Conservation (phyloP, 2,329 filamentous ascomycete species). For the Talaromyces funiculosus region DNA sequence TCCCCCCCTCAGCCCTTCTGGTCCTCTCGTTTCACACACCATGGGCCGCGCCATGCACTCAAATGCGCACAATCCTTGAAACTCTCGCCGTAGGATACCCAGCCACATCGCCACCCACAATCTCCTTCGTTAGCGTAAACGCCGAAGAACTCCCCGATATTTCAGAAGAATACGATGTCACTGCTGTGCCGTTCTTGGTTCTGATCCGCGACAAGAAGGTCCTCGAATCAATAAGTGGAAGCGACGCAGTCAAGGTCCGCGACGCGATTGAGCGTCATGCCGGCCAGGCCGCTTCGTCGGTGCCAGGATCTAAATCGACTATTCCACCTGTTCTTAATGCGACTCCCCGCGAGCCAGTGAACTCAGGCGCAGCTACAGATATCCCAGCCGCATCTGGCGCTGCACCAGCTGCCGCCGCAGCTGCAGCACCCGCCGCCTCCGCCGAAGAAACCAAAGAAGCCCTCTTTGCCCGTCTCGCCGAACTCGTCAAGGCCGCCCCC, state of each 20-base stretch:
- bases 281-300: slow-evolving; percentile 37
- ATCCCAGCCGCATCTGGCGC: slow-evolving; percentile 22
- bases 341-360: slow-evolving; percentile 26
- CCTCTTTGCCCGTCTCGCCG: slow-evolving; percentile 69
- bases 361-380: slow-evolving; percentile 19
- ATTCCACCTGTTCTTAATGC: slow-evolving; percentile 38
- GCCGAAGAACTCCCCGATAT: slow-evolving; percentile 91
- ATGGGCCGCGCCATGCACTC: slow-evolving; percentile 92
- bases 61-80: slow-evolving; percentile 82
- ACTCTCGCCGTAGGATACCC: slow-evolving; percentile 84
- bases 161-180: slow-evolving; percentile 88
- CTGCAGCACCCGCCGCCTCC: slow-evolving; percentile 22
- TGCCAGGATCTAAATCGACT: slow-evolving; percentile 19
- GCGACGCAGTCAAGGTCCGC: slow-evolving; percentile 79
- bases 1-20: slow-evolving; percentile 66
- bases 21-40: slow-evolving; percentile 93
- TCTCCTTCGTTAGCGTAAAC: slow-evolving; percentile 84
- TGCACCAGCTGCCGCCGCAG: slow-evolving; percentile 23
- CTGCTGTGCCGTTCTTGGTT: slow-evolving; percentile 87
- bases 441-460: slow-evolving; percentile 70
- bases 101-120: slow-evolving; percentile 57
- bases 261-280: slow-evolving; percentile 79
- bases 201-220: slow-evolving; percentile 69
- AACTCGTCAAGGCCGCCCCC: slow-evolving; percentile 88
- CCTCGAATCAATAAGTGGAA: slow-evolving; percentile 81